Evolutionary conservation across 352 stramenopile species (phyloP).

Genomic region (Poterioochromonas sp.): DNA sequence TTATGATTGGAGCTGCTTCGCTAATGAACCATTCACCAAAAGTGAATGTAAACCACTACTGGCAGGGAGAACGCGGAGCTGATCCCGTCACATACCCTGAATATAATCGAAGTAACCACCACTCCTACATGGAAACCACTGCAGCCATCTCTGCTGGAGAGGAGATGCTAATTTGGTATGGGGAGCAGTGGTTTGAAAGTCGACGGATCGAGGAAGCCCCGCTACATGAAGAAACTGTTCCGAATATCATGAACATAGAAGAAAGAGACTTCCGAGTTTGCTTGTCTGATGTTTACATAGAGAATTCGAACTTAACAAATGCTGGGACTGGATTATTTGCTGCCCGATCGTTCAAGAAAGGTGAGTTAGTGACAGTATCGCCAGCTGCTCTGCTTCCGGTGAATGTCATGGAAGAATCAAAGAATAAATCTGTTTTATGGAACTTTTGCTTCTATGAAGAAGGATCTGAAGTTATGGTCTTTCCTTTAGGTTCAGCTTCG

Average conservation of each 20-base stretch:
- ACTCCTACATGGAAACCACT: not conserved
- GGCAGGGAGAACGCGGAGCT: not conserved
- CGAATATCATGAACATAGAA: not conserved
- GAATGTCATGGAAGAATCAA: not conserved
- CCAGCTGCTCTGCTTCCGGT: not conserved
- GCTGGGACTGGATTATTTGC: not conserved
- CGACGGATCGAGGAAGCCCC: not conserved
- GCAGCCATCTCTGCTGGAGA: not conserved
- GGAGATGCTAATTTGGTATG: not conserved
- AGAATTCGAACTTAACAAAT: not conserved
- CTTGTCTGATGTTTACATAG: not conserved
- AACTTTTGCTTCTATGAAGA: not conserved
- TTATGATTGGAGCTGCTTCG: not conserved
- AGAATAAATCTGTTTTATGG: not conserved
- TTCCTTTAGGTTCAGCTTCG: not conserved
- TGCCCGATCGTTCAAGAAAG: not conserved
- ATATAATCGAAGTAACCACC: not conserved
- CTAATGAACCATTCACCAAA: not conserved
- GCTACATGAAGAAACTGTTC: not conserved
- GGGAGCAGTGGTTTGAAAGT: not conserved
- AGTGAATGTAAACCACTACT: not conserved
- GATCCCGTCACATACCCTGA: not conserved
- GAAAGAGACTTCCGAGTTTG: not conserved
- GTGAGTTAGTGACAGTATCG: not conserved
- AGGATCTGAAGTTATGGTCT: not conserved